Base-by-base conservation (phyloP, 2,329 filamentous ascomycete genomes). In the Aspergillus ruber region DNA sequence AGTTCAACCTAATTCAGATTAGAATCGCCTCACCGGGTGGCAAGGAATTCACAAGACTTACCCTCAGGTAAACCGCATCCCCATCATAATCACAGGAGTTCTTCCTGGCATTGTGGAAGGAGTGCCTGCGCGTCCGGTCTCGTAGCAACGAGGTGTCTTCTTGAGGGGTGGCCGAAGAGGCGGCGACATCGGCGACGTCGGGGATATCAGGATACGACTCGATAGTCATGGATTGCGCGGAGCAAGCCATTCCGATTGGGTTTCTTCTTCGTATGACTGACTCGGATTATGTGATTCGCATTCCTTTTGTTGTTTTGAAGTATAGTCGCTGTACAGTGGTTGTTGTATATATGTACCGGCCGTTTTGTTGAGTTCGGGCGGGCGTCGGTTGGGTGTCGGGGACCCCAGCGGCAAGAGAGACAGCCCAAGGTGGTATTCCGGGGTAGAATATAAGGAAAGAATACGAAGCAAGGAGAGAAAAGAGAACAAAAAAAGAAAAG, bases 81-180 rank as follows among this genome's bases (percentile, higher is more conserved):
- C 69, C 65, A 57, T 71, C 72, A 50, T 70, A 70, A 45, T 74
- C 67, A 46, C 66, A 72, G 4, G 70, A 73, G 6, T 71, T 57
- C 46, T 66, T 68, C 47, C 70, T 62, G 12, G 65, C 56, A 25
- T 64, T 65, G 52, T 74, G 70, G 50, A 74, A 74, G 6, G 72
- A 74, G 51, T 74, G 71, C 54, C 72, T 61, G 44, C 71, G 64
- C 43, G 66, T 63, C 29, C 71, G 66, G 47, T 68, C 67, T 39
- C 68, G 66, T 25, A 72, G 52, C 13, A 71, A 51, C 25, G 56
- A 49, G 20, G 60, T 65, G 21, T 65, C 61, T 51, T 68, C 66
- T 21, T 52, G 51, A 15, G 61, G 67, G 12, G 56, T 64, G 23
- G 59, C 57, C 23, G 55, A 57, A 10, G 59, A 55, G 36, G 18